Conservation (phyloP, 1,139 yeast genomes). For the Pichia cactophila region DNA sequence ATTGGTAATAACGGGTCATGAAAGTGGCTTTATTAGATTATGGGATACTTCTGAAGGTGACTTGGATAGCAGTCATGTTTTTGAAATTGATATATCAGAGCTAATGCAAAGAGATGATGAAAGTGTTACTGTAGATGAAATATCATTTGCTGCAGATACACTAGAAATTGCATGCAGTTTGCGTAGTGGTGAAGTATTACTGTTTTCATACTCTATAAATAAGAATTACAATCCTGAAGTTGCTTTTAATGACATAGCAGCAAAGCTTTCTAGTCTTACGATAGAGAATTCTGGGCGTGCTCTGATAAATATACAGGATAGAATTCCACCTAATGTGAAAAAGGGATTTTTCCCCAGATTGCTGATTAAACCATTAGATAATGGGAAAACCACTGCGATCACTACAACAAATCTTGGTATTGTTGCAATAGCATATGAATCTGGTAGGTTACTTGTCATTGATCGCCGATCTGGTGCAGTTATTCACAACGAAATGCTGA, state of each 20-base stretch:
- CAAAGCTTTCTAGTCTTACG: slow-evolving; percentile 24
- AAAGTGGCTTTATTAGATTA: slow-evolving; percentile 67
- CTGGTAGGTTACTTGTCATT: slow-evolving; percentile 67
- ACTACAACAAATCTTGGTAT: slow-evolving; percentile 74
- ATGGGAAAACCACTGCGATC: slow-evolving; percentile 52
- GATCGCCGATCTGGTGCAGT: slow-evolving; percentile 85
- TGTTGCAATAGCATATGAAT: slow-evolving; percentile 71
- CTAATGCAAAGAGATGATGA: slow-evolving; percentile 35
- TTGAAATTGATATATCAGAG: slow-evolving; percentile 46
- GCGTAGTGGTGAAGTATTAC: slow-evolving; percentile 63
- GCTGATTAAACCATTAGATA: slow-evolving; percentile 38
- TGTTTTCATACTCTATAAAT: slow-evolving; percentile 61
- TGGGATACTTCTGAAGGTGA: slow-evolving; percentile 82
- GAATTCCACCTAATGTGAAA: slow-evolving; percentile 37
- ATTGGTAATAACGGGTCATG: slow-evolving; percentile 62
- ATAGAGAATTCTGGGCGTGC: slow-evolving; percentile 32
- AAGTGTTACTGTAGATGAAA: slow-evolving; percentile 42
- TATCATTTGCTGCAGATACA: slow-evolving; percentile 71
- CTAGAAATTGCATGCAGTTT: slow-evolving; percentile 72
- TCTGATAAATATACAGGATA: slow-evolving; percentile 30
- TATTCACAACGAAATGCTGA: slow-evolving; percentile 45
- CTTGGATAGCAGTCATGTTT: slow-evolving; percentile 50
- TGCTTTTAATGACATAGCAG: slow-evolving; percentile 20
- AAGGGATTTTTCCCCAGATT: slow-evolving; percentile 70
- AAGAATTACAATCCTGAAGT: slow-evolving; percentile 31